Base-by-base conservation (phyloP, 306 rosid species). In the Prunus campanulata region DNA sequence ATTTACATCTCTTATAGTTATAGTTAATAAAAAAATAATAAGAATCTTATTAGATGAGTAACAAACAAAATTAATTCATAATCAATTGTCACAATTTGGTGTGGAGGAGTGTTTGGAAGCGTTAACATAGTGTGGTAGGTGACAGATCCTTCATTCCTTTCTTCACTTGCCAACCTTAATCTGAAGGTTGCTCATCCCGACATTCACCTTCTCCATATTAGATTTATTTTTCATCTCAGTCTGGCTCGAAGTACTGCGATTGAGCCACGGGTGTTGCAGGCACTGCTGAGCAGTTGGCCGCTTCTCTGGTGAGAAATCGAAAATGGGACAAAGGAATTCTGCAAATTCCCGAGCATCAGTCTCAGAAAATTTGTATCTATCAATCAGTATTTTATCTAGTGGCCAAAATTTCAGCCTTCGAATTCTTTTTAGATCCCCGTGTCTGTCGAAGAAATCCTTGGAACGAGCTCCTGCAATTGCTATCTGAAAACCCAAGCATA, bases 351-450 rank as follows among this genome's bases (percentile, higher is more conserved):
- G 81, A 30, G 98, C 98, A 27, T 95, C 97, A 32, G 66, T 78
- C 62, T 83, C 90, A 6, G 94, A 81, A 77, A 91, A 87, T 65
- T 90, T 89, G 84, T 88, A 95, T 70, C 85, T 91, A 19, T 95
- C 93, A 51, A 88, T 73, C 74, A 95, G 84, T 64, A 92, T 71
- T 79, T 88, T 89, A 86, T 89, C 90, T 18, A 95, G 90, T 6
- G 97, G 75, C 89, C 86, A 89, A 74, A 49, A 89, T 80, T 92
- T 95, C 71, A 95, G 97, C 87, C 98, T 92, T 49, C 98, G 83
- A 46, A 95, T 95, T 82, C 97, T 82, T 85, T 90, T 95, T 49
- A 95, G 93, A 86, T 95, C 98, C 12, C 98, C 98, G 8, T 95
- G 90, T 79, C 97, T 87, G 83, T 95, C 97, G 22, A 95, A 95